phyloP scores from a whole-genome alignment of 805 yeast species.

The Pichia thaimueangensis region DNA sequence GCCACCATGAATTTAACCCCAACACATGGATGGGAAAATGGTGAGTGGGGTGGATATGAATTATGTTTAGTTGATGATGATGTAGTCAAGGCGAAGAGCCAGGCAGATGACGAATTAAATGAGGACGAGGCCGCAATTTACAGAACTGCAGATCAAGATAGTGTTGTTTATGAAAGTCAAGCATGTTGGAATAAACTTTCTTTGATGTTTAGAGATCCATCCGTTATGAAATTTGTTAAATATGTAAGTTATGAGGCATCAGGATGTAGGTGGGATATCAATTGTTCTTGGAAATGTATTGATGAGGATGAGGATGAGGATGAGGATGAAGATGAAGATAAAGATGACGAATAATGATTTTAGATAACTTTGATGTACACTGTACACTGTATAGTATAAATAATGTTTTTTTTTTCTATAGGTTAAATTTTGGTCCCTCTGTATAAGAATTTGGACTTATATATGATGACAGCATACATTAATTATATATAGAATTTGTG shows the following conservation, averaged over 20 bases:
- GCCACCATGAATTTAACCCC: slow-evolving; percentile 83
- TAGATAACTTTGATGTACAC: neutral
- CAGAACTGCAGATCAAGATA: slow-evolving; percentile 57
- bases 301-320: slow-evolving; percentile 33
- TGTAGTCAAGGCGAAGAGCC: slow-evolving; percentile 29
- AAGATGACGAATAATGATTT: slow-evolving; percentile 18
- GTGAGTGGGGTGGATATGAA: slow-evolving; percentile 94
- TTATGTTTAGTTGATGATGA: slow-evolving; percentile 68
- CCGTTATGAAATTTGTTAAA: slow-evolving; percentile 86
- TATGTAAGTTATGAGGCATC: slow-evolving; percentile 83
- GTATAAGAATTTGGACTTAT: too few relatives aligned
- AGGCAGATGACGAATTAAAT: slow-evolving; percentile 15
- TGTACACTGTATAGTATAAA: too few relatives aligned
- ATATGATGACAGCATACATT: too few relatives aligned
- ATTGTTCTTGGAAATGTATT: slow-evolving; percentile 70
- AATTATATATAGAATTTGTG: too few relatives aligned
- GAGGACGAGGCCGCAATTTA: slow-evolving; percentile 85
- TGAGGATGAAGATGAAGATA: too few relatives aligned
- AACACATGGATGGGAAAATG: slow-evolving; percentile 72
- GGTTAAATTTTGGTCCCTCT: too few relatives aligned
- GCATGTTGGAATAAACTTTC: slow-evolving; percentile 80
- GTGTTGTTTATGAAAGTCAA: slow-evolving; percentile 71
- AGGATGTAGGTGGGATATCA: slow-evolving; percentile 90
- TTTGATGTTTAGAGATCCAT: slow-evolving; percentile 74
- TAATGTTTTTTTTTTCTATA: too few relatives aligned